phyloP scores from a whole-genome alignment of 441 rosid genomes.

The Sinapis alba region DNA sequence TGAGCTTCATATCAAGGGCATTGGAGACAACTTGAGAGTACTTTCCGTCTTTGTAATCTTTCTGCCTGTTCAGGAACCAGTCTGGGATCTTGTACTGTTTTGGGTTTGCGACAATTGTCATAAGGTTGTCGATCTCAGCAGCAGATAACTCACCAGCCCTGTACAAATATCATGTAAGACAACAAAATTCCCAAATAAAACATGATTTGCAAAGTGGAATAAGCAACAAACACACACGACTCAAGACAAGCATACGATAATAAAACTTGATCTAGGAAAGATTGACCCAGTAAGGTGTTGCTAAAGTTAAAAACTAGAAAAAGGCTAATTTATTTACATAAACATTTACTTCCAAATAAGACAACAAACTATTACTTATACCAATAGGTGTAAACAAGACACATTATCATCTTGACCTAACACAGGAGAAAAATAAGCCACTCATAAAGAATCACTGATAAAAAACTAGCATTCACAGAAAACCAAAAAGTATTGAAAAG shows the following conservation, averaged over 20 bases:
- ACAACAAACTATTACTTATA: not conserved
- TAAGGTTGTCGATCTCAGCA: slow-evolving; percentile 88
- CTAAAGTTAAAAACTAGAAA: not conserved
- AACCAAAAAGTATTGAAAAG: not conserved
- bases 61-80: slow-evolving; percentile 95
- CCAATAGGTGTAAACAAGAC: not conserved
- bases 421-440: not conserved
- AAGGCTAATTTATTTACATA: not conserved
- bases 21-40: slow-evolving; percentile 91
- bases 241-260: not conserved
- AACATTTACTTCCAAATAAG: not conserved
- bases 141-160: slow-evolving; percentile 92
- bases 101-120: slow-evolving; percentile 89
- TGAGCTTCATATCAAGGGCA: slow-evolving; percentile 93
- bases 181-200: not conserved
- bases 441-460: not conserved
- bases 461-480: not conserved
- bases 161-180: not conserved
- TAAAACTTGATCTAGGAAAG: not conserved
- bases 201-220: not conserved
- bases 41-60: slow-evolving; percentile 95
- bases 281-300: not conserved
- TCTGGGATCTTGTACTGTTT: slow-evolving; percentile 95
- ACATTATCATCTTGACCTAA: not conserved
- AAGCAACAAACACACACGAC: not conserved